Base-by-base conservation (phyloP, 2,329 filamentous ascomycete genomes). In the Fusarium lateritium region DNA sequence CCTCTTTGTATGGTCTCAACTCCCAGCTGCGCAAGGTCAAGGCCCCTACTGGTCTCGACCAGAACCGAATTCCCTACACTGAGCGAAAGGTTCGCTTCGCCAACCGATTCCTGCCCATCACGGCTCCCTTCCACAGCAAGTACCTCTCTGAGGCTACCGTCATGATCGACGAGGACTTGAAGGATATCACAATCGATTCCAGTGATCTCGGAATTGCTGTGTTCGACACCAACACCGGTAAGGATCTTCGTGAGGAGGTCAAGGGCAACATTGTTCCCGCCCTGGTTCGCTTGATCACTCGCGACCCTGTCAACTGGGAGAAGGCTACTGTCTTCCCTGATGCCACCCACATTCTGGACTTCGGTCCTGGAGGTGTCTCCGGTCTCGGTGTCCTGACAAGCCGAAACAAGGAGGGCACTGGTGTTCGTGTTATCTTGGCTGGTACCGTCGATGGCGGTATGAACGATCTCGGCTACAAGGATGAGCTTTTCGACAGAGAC, bases 371-470 rank as follows among this genome's bases (percentile, higher is more conserved):
- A 76, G 97, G 96, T 67, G 96, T 98, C 70, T 99, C 96, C 24
- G 97, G 97, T 69, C 90, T 99, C 22, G 97, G 96, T 76, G 93
- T 97, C 45, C 85, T 99, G 69, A 99, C 96, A 60, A 98, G 97
- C 86, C 93, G 96, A 75, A 99, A 98, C 87, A 99, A 99, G 85
- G 97, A 99, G 80, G 96, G 96, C 68, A 98, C 94, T 60, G 96
- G 96, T 75, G 96, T 99, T 36, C 94, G 95, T 65, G 94, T 99
- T 70, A 97, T 99, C 71, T 87, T 99, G 61, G 96, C 94, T 43
- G 96, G 97, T 68, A 88, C 94, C n/a, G 92, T 99, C 75, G 93
- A 95, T 75, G 95, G 95, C 52, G 94, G 94, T 21, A 92, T 97
- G 62, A 86, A 88, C 33, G 96, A 98, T 80, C 92, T 99, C 66